A percentile compares a stretch with the other conserved stretches of the same genome.
Evolutionary conservation across 805 yeast species (phyloP).

Genomic region (Diddensiella santjacobensis): DNA sequence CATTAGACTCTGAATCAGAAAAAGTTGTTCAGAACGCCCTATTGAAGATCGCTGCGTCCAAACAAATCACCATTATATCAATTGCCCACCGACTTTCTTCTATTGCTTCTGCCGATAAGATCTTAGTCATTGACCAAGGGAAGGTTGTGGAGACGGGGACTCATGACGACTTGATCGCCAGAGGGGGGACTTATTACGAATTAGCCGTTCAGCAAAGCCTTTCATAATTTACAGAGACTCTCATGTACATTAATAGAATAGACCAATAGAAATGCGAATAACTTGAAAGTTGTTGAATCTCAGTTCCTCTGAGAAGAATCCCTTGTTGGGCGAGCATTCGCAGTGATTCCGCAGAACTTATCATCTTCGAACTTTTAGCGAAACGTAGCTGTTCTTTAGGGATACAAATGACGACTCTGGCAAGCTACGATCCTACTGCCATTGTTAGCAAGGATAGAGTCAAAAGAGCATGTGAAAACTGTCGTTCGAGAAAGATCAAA

Average conservation of each 20-base stretch:
- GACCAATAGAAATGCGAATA: too few relatives aligned
- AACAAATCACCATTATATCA: slow-evolving; percentile 72
- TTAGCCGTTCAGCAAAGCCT: slow-evolving; percentile 38
- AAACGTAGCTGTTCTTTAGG: too few relatives aligned
- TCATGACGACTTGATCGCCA: slow-evolving; percentile 45
- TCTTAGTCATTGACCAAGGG: slow-evolving; percentile 61
- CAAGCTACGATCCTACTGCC: not conserved
- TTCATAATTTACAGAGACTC: too few relatives aligned
- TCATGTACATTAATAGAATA: too few relatives aligned
- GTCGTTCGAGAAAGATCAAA: slow-evolving; percentile 13
- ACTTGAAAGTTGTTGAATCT: too few relatives aligned
- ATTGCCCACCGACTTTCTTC: slow-evolving; percentile 82
- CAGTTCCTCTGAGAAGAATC: too few relatives aligned
- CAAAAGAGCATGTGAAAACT: slow-evolving; percentile 21
- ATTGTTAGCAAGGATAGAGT: slow-evolving; percentile 29
- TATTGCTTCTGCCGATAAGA: slow-evolving; percentile 57
- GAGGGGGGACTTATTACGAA: slow-evolving; percentile 37
- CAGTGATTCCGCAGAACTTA: too few relatives aligned
- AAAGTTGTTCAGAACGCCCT: slow-evolving; percentile 70
- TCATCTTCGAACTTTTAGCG: too few relatives aligned
- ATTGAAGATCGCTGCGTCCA: slow-evolving; percentile 61
- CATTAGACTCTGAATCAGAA: slow-evolving; percentile 68
- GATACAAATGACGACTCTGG: not conserved
- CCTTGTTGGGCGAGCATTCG: too few relatives aligned
- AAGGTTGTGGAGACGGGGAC: slow-evolving; percentile 56